Conservation (phyloP, 352 stramenopile species). For the Aphanomyces invadans region DNA sequence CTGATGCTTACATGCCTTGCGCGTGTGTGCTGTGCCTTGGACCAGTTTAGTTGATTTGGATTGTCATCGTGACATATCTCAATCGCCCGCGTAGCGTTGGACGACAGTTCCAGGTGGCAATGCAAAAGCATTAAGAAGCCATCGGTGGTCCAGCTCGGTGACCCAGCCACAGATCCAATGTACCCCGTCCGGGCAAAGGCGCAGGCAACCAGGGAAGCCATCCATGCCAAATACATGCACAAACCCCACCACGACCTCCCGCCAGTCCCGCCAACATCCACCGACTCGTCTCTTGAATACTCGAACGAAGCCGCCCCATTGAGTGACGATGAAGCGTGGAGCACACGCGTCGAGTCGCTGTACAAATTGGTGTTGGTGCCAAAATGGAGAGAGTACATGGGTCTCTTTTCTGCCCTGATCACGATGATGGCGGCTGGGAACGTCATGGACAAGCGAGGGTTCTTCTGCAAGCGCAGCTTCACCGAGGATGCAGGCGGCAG, state of each 20-base stretch:
- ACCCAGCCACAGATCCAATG: conserved; percentile 59
- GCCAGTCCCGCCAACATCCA: conserved; percentile 33
- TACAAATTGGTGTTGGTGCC: conserved; percentile 67
- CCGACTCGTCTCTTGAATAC: too few relatives aligned
- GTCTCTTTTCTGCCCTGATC: conserved; percentile 50
- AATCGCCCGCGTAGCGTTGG: conserved; percentile 34
- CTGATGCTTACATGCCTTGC: too few relatives aligned
- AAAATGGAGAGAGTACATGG: conserved; percentile 54
- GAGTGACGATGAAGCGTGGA: conserved; percentile 68
- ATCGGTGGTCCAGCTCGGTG: conserved; percentile 40
- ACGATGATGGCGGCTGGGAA: conserved; percentile 58
- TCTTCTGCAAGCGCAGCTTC: conserved; percentile 57
- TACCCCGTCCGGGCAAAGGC: conserved; percentile 61
- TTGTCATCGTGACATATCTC: too few relatives aligned
- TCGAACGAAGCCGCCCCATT: conserved; percentile 28
- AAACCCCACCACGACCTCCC: conserved; percentile 47
- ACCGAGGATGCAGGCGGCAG: conserved; percentile 27
- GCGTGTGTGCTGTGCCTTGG: too few relatives aligned
- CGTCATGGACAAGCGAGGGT: conserved; percentile 71
- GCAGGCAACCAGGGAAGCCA: conserved; percentile 41
- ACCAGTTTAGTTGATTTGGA: too few relatives aligned
- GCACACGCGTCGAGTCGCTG: conserved; percentile 49
- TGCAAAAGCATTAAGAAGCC: conserved; percentile 68
- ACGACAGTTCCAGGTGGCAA: conserved; percentile 40
- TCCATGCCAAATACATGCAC: conserved; percentile 72